Conservation (phyloP, 139 green algal species). For the Coccomyxa sp. region DNA sequence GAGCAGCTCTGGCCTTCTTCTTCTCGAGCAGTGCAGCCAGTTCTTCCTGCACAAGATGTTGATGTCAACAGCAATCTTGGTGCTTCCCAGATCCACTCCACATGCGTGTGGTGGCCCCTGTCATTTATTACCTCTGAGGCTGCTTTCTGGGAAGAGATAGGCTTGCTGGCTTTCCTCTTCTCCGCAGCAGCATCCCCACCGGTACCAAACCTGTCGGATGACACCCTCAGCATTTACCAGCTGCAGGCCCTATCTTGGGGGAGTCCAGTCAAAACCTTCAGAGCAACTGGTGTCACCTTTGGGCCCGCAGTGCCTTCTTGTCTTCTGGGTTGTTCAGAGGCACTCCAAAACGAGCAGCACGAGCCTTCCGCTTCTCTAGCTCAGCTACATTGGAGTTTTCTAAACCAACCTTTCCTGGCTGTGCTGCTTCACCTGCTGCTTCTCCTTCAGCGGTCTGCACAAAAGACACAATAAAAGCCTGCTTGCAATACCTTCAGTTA, state of each 20-base stretch:
- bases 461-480: neutral
- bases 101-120: neutral
- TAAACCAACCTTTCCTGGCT: neutral
- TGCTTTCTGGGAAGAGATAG: neutral
- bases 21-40: neutral
- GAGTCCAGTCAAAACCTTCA: neutral
- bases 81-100: neutral
- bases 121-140: neutral
- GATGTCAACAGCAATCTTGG: neutral
- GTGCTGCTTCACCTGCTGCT: neutral
- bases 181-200: neutral
- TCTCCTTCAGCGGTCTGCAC: neutral
- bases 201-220: neutral
- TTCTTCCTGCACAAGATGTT: neutral
- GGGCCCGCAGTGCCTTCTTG: neutral
- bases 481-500: neutral
- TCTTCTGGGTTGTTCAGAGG: neutral
- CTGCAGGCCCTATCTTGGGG: too few species aligned
- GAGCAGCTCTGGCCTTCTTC: constrained; percentile 6
- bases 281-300: neutral
- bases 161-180: too few species aligned
- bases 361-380: constrained; percentile 1
- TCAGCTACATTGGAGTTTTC: neutral
- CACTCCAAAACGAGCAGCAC: neutral
- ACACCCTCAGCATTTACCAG: too few species aligned